Base-by-base conservation (phyloP, 2,329 filamentous ascomycete species). In the Microdochium bolleyi region DNA sequence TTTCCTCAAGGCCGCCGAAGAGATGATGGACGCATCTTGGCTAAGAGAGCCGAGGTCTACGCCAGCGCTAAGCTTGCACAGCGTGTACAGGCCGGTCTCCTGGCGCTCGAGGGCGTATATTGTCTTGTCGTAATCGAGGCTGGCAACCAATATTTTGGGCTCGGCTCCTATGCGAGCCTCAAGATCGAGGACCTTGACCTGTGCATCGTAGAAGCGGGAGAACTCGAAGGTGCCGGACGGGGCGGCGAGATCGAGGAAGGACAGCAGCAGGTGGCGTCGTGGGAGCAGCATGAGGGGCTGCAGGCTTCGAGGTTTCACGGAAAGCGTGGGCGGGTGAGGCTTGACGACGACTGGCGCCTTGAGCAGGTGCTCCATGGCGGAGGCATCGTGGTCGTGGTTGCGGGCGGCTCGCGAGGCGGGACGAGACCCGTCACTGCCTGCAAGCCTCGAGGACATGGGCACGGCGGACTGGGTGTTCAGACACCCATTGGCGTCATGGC, bases 21-120 rank as follows among this genome's bases (percentile, higher is more conserved):
- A 58, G 49, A 67, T 56, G 9, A 67, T 62, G 0, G 78, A 80
- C 38, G 82, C 79, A 38, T 73, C 66, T 11, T 67, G 64, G 24
- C 69, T 68, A 25, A 91, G 70, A 7, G 74, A 69, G 34, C 77
- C 73, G 51, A 86, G 63, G 55, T 84, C 78, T 22, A 88, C 75
- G 85, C 86, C 89, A 21, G 72, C 67, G 2, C 82, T 85, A 46
- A 94, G 71, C 60, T 80, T 84, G 66, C 85, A 91, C 24, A 89
- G 64, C 11, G 81, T 79, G 64, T 88, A 92, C 3, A 86, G 71
- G 1, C 78, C 77, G 49, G 71, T 67, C 16, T 75, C 71, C 34
- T 88, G 81, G 24, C 81, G 76, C 69, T 92, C 88, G n/a, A 89
- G 70, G 13, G 78, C 84, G 63, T 82, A 87, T 0, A 80, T 57